These are phyloP conservation scores for Talaromyces piceae DNA, from an alignment of 2,329 filamentous ascomycete genomes.

Conservation along the genomic window DNA sequence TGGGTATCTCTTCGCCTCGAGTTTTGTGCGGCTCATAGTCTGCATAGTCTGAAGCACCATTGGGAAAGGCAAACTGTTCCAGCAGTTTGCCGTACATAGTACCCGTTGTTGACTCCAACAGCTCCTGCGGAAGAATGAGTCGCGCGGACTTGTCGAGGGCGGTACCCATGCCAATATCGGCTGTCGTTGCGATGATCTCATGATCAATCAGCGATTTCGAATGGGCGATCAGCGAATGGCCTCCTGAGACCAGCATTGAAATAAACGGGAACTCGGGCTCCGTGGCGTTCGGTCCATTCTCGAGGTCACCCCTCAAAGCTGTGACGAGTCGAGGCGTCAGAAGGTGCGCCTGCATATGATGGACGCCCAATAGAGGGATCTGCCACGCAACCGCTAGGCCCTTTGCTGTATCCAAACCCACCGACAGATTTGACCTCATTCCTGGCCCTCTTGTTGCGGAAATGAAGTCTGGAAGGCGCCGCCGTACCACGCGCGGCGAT, in stretches of 20 bases:
- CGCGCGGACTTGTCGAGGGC: constrained; percentile 82
- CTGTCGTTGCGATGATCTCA: constrained; percentile 61
- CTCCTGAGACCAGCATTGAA: constrained; percentile 81
- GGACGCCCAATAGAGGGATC: constrained; percentile 73
- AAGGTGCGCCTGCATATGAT: constrained; percentile 97
- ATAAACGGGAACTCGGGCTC: constrained; percentile 68
- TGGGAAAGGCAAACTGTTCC: constrained; percentile 69
- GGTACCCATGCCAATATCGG: constrained; percentile 84
- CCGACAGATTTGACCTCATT: constrained; percentile 69
- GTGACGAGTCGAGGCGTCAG: constrained; percentile 72
- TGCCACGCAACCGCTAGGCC: constrained; percentile 78
- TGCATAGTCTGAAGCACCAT: constrained; percentile 28
- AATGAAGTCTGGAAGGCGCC: constrained; percentile 67
- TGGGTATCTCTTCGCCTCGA: constrained; percentile 53
- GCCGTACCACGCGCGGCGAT: constrained; percentile 11
- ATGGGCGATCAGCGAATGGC: constrained; percentile 79
- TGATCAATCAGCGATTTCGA: constrained; percentile 64
- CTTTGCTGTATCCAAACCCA: constrained; percentile 78
- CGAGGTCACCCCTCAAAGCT: constrained; percentile 41
- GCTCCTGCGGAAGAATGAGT: constrained; percentile 57
- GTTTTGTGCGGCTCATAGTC: constrained; percentile 52
- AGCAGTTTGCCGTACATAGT: constrained; percentile 77
- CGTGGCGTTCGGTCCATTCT: neutral
- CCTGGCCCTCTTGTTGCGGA: constrained; percentile 85
- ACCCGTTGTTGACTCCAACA: constrained; percentile 49